Conservation (phyloP, 2,329 filamentous ascomycete species). For the Huntiella abstrusa region DNA sequence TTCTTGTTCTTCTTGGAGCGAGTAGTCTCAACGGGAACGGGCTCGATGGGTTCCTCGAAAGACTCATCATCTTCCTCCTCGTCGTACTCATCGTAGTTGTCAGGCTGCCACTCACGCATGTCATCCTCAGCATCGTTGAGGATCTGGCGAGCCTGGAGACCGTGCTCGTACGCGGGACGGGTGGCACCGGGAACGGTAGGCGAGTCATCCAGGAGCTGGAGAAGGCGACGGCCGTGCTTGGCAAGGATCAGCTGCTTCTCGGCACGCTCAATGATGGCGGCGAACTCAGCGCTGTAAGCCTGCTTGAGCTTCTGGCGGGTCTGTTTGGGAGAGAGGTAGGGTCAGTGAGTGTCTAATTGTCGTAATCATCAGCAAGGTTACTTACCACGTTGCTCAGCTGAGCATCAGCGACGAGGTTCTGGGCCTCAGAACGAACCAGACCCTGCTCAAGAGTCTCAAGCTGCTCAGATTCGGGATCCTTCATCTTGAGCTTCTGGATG, state of each 20-base stretch:
- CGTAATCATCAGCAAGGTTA: conserved; percentile 13
- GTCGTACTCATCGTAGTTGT: conserved; percentile 18
- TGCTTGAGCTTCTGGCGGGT: conserved; percentile 94
- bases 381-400: conserved; percentile 85
- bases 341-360: background rate
- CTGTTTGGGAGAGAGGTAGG: conserved; percentile 23
- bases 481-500: conserved; percentile 77
- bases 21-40: conserved; percentile 2
- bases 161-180: conserved; percentile 47
- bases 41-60: conserved; percentile 4
- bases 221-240: conserved; percentile 67
- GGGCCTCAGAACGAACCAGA: conserved; percentile 84
- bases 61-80: conserved; percentile 9
- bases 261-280: conserved; percentile 81
- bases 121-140: conserved; percentile 87
- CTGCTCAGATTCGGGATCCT: conserved; percentile 70
- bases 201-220: conserved; percentile 74
- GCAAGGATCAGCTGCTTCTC: conserved; percentile 95
- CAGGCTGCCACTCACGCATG: conserved; percentile 52
- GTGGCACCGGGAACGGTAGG: conserved; percentile 75
- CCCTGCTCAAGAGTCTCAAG: conserved; percentile 84
- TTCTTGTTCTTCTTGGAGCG: conserved; percentile 7
- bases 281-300: conserved; percentile 74
- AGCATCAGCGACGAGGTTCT: conserved; percentile 88
- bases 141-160: conserved; percentile 56